These are phyloP conservation scores for Solanum okadae DNA, from an alignment of 257 asterid species.

Conservation along the genomic window DNA sequence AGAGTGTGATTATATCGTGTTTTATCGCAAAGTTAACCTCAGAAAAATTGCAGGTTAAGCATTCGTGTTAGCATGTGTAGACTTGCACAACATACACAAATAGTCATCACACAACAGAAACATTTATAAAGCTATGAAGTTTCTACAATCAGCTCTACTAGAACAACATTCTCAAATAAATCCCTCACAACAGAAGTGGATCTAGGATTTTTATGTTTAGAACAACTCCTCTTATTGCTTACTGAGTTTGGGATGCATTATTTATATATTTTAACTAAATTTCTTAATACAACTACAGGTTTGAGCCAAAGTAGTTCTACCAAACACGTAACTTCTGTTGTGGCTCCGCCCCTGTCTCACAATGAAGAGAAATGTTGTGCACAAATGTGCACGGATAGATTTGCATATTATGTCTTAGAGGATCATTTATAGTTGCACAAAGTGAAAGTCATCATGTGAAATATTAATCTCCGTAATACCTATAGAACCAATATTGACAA, in stretches of 20 bases:
- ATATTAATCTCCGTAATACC: conserved; percentile 23
- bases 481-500: conserved; percentile 74
- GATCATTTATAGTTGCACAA: neutral
- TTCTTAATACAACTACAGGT: neutral
- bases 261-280: fast-evolving
- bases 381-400: neutral
- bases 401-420: neutral
- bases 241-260: neutral
- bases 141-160: neutral
- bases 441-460: neutral
- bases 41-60: neutral
- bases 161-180: neutral
- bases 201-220: neutral
- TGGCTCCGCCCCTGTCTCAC: neutral
- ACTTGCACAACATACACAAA: neutral
- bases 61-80: neutral
- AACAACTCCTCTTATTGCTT: neutral
- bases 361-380: neutral
- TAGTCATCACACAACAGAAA: neutral
- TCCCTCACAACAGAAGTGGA: neutral
- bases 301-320: neutral
- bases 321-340: neutral
- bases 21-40: neutral
- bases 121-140: neutral
- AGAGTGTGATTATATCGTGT: neutral